Evolutionary conservation across 2,329 filamentous ascomycete genomes (phyloP), one percentile per base, ranked within the genome.

Genomic region (Verticillium klebahnii): DNA sequence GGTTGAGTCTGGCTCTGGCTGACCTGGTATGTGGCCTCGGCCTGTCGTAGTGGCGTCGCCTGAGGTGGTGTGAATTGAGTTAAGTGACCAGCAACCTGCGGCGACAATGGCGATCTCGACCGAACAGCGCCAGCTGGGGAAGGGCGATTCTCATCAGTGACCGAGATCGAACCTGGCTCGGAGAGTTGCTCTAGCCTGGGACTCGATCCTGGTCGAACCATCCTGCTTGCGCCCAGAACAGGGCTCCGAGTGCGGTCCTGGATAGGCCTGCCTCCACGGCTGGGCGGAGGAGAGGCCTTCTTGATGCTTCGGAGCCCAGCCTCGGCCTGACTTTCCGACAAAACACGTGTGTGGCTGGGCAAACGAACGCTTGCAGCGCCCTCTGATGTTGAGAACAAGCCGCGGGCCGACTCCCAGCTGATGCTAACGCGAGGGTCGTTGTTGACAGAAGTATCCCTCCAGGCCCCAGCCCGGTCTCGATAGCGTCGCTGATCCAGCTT

Each of bases 391-490:
- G 71, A 72, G 23, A 75, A 70, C 6, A 74, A 69, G 9, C 77
- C 76, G 31, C 66, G 70, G 8, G 74, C 78, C 5, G 72, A 71
- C 62, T 79, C 77, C 14, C 74, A 72, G 60, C 75, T 80, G 29
- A 80, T 68, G 25, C 75, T 78, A 29, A 77, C 73, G 2, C 77
- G 72, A 0, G 78, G 76, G 61, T 80, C 78, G 60, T 74, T 73
- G 11, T 75, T 63, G 9, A 71, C 71, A 23, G 69, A 66, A 2
- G 73, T 66, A 5, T 78, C 75, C 63, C 81, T 73, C 75, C 77
- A 82, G 3, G 80, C 72, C 5, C 80, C 79, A 12, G 74, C 76
- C 14, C 71, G 74, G 61, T 82, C 78, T 57, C 72, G 75, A 58
- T 82, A 80, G 17, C 78, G 75, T 54, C 73, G 71, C 23, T 69